phyloP scores from a whole-genome alignment of 2,329 filamentous ascomycete genomes.

The Fusarium oxysporum region DNA sequence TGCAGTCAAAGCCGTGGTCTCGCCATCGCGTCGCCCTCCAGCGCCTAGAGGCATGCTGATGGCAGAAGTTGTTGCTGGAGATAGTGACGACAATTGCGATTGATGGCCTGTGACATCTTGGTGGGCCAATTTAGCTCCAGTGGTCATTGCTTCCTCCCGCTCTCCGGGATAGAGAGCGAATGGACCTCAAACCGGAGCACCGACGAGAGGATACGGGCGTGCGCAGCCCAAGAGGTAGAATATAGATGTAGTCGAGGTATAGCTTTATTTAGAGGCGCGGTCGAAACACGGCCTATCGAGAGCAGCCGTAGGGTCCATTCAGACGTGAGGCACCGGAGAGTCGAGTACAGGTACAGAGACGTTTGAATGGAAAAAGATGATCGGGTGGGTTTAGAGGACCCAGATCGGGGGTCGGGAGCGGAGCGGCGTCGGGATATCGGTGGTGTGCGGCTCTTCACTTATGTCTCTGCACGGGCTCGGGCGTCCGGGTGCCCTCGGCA shows the following conservation, averaged over 20 bases:
- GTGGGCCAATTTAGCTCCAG: constrained; percentile 51
- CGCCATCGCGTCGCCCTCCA: constrained; percentile 47
- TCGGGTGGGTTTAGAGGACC: constrained; percentile 26
- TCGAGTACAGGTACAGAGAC: constrained; percentile 24
- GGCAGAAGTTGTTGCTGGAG: constrained; percentile 42
- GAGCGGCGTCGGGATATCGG: constrained; percentile 36
- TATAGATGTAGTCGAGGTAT: neutral
- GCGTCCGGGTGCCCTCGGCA: constrained; percentile 45
- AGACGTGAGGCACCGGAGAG: constrained; percentile 37
- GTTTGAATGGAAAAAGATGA: constrained; percentile 6
- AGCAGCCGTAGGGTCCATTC: constrained; percentile 44
- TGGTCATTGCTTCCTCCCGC: constrained; percentile 51
- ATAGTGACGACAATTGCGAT: constrained; percentile 43
- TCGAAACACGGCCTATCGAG: constrained; percentile 45
- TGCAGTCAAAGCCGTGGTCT: constrained; percentile 42
- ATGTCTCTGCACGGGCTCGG: constrained; percentile 45
- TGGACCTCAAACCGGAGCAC: constrained; percentile 31
- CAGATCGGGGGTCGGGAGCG: constrained; percentile 39
- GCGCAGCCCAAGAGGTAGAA: constrained; percentile 12
- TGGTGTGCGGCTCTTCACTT: constrained; percentile 34
- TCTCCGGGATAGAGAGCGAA: constrained; percentile 38
- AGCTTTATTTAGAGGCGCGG: constrained; percentile 43
- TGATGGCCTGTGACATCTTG: constrained; percentile 54
- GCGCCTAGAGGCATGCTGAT: constrained; percentile 45
- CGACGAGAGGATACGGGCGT: constrained; percentile 4